Conservation (phyloP, 768 basidiomycete species). For the Myochromella boudieri region DNA sequence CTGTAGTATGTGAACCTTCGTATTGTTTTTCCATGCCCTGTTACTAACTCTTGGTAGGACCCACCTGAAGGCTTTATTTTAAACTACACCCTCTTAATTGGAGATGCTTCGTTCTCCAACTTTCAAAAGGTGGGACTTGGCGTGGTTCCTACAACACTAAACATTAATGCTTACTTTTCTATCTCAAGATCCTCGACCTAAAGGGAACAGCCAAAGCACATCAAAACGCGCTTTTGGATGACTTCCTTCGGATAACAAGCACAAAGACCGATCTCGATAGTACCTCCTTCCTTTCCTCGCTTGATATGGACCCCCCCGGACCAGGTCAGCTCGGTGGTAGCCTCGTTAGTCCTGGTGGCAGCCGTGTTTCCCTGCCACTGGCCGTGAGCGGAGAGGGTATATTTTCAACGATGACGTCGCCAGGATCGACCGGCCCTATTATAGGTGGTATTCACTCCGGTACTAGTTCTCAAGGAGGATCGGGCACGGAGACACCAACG, state of each 20-base stretch:
- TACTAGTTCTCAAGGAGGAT: constrained; percentile 32
- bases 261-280: constrained; percentile 85
- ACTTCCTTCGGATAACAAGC: constrained; percentile 91
- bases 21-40: background rate
- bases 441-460: constrained; percentile 24
- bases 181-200: constrained; percentile 84
- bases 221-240: constrained; percentile 88
- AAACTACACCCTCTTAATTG: constrained; percentile 93
- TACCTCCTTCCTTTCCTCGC: constrained; percentile 87
- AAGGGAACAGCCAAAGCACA: constrained; percentile 87
- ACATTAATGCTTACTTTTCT: background rate
- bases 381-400: constrained; percentile 48
- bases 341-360: constrained; percentile 64
- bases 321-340: constrained; percentile 47
- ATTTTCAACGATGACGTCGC: constrained; percentile 58
- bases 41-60: constrained; percentile 47
- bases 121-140: constrained; percentile 85
- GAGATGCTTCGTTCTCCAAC: constrained; percentile 93
- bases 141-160: background rate
- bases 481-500: constrained; percentile 41
- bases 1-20: constrained; percentile 57
- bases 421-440: constrained; percentile 62
- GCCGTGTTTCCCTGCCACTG: constrained; percentile 55
- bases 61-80: constrained; percentile 93
- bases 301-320: constrained; percentile 92